These are phyloP conservation scores for Collybiopsis confluens DNA, from an alignment of 768 basidiomycete genomes.

Conservation along the genomic window DNA sequence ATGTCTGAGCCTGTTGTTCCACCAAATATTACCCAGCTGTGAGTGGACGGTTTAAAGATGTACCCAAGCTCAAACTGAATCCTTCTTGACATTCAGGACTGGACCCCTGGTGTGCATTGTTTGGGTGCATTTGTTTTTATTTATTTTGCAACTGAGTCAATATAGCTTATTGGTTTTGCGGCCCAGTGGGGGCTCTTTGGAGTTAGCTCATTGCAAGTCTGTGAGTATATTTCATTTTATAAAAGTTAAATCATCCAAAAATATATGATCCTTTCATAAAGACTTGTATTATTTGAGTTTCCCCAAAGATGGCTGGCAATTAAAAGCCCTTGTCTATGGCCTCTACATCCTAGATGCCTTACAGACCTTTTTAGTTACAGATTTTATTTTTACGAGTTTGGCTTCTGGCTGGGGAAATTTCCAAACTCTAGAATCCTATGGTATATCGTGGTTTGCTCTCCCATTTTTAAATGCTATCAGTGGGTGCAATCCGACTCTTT, in stretches of 20 bases:
- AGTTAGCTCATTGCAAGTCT: too few relatives aligned
- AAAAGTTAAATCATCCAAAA: background rate
- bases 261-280: background rate
- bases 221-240: background rate
- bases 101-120: background rate
- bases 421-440: background rate
- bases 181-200: constrained; percentile 1
- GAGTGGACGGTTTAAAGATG: background rate
- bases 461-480: constrained; percentile 1
- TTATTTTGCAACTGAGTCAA: background rate
- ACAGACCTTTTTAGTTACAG: background rate
- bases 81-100: background rate
- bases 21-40: background rate
- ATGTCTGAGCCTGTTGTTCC: background rate
- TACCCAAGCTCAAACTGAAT: background rate
- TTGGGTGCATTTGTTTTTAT: background rate
- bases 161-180: background rate
- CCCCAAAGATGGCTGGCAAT: background rate
- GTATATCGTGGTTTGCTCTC: background rate
- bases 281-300: background rate
- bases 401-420: background rate
- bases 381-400: background rate
- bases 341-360: background rate
- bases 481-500: background rate
- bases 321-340: constrained; percentile 2